Evolutionary conservation across 305 asterid species (phyloP).

Genomic region (Striga hermonthica): DNA sequence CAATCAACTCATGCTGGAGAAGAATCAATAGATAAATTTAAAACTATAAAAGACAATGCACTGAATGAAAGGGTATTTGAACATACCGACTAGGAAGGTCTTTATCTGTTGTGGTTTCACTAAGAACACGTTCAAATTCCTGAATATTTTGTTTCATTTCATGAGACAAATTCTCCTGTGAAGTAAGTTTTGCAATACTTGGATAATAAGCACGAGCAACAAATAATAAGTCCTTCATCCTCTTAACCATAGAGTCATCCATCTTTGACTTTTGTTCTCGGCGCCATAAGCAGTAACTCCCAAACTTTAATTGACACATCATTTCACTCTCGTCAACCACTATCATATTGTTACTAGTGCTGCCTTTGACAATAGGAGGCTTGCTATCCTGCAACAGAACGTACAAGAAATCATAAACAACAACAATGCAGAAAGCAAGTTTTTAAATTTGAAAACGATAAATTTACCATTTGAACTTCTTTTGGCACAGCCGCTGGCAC

Average conservation of each 20-base stretch:
- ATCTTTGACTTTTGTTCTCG: constrained; percentile 65
- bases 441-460: constrained; percentile 32
- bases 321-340: constrained; percentile 59
- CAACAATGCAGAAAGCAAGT: constrained; percentile 17
- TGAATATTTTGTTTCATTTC: constrained; percentile 93
- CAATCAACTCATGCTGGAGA: constrained; percentile 22
- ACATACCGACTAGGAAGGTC: constrained; percentile 89
- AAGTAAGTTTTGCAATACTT: constrained; percentile 91
- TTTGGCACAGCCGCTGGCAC: constrained; percentile 44
- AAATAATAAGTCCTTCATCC: constrained; percentile 92
- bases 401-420: constrained; percentile 23
- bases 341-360: constrained; percentile 29
- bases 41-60: constrained; percentile 18
- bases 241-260: constrained; percentile 76
- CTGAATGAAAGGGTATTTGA: constrained; percentile 18
- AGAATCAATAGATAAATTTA: constrained; percentile 11
- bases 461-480: constrained; percentile 39
- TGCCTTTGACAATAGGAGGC: constrained; percentile 36
- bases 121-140: constrained; percentile 91
- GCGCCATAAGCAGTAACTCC: constrained; percentile 96
- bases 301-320: constrained; percentile 74
- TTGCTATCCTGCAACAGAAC: constrained; percentile 47
- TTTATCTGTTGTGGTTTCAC: constrained; percentile 85
- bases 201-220: constrained; percentile 98
- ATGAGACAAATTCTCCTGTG: constrained; percentile 70